Evolutionary conservation across 2,329 filamentous ascomycete genomes (phyloP).

Genomic region (Fusarium sp.): DNA sequence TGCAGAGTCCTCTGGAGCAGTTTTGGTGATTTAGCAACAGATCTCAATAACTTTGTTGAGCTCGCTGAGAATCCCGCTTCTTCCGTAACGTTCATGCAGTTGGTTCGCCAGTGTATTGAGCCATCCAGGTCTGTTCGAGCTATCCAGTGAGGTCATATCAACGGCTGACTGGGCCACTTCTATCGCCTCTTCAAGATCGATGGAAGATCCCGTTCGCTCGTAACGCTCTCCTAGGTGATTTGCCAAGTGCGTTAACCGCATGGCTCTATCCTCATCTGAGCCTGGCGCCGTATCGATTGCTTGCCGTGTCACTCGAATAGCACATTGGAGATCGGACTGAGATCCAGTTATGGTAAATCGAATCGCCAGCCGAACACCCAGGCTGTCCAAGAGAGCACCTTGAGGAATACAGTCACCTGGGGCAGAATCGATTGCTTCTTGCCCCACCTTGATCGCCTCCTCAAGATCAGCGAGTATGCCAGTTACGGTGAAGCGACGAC

Average conservation of each 20-base stretch:
- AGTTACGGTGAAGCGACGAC: neutral
- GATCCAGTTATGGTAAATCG: neutral
- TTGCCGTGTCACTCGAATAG: neutral
- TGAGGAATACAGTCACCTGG: neutral
- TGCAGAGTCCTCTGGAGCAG: neutral
- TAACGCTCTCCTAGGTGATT: neutral
- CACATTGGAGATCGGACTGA: neutral
- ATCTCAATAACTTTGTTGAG: neutral
- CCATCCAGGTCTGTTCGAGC: fast-evolving
- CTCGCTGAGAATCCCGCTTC: fast-evolving
- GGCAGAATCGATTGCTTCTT: neutral
- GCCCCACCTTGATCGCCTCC: neutral
- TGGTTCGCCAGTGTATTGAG: neutral
- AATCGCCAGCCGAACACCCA: neutral
- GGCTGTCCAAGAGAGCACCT: neutral
- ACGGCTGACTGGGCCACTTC: neutral
- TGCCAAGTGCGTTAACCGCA: fast-evolving
- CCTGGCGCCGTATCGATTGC: neutral
- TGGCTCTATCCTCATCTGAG: neutral
- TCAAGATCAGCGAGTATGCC: neutral
- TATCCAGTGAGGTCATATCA: fast-evolving
- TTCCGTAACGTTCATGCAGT: neutral
- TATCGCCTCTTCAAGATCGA: neutral
- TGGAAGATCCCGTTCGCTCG: neutral
- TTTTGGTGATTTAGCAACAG: neutral